Evolutionary conservation across 345 rosid genomes (phyloP).

Genomic region (Arabis alpina): DNA sequence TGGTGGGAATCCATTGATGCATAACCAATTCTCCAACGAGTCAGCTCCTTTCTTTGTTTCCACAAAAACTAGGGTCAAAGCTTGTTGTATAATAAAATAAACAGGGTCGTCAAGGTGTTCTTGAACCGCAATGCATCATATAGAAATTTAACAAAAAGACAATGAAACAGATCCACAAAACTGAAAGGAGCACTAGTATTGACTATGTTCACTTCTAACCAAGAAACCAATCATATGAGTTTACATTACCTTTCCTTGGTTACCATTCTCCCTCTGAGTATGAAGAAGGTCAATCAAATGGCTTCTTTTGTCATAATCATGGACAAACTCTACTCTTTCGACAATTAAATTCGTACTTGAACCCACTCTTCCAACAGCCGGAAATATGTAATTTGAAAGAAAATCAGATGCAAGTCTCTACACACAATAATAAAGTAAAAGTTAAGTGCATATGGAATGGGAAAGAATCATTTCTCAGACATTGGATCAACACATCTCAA

Average conservation of each 20-base stretch:
- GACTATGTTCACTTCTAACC: slow-evolving; percentile 1
- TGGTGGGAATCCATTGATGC: slow-evolving; percentile 86
- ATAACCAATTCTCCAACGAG: slow-evolving; percentile 90
- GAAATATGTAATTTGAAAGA: slow-evolving; percentile 72
- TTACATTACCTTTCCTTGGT: slow-evolving; percentile 72
- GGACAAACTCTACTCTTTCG: slow-evolving; percentile 95
- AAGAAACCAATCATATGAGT: slow-evolving; percentile 16
- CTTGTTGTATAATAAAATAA: slow-evolving; percentile 63
- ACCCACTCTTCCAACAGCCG: slow-evolving; percentile 99
- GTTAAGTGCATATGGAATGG: not conserved
- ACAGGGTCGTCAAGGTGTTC: slow-evolving; percentile 20
- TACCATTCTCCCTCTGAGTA: slow-evolving; percentile 84
- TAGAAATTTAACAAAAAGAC: not conserved
- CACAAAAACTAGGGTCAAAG: slow-evolving; percentile 95
- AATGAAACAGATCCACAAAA: slow-evolving; percentile 1
- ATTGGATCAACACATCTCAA: no score
- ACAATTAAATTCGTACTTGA: slow-evolving; percentile 96
- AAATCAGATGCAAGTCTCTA: slow-evolving; percentile 99
- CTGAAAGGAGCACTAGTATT: slow-evolving; percentile 10
- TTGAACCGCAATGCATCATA: slow-evolving; percentile 11
- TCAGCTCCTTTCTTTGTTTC: slow-evolving; percentile 99
- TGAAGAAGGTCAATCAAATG: slow-evolving; percentile 99
- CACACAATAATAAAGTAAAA: slow-evolving; percentile 31
- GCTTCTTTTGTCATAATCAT: slow-evolving; percentile 94
- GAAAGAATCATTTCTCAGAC: not conserved